phyloP scores from a whole-genome alignment of 1,139 yeast species.

The Yamadazyma blattariae region DNA sequence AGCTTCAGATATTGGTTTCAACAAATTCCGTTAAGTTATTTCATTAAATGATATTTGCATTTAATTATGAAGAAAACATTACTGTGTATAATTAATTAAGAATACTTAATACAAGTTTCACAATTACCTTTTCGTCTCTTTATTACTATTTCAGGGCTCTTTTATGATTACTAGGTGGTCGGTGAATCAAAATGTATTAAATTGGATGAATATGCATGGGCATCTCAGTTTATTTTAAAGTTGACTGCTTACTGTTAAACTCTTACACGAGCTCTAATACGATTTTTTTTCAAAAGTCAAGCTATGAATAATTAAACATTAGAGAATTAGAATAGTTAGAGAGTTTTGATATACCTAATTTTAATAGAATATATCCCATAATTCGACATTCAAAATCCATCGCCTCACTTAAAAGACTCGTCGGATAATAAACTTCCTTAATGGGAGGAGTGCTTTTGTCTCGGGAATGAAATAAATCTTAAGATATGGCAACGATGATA shows the following conservation, averaged over 20 bases:
- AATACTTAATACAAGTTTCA: slow-evolving; percentile 6
- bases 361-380: slow-evolving; percentile 57
- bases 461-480: slow-evolving; percentile 42
- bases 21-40: slow-evolving; percentile 86
- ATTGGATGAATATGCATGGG: too few species aligned
- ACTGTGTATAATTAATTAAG: slow-evolving; percentile 23
- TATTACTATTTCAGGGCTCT: too few species aligned
- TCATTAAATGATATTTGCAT: slow-evolving; percentile 9
- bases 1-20: slow-evolving; percentile 98
- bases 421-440: slow-evolving; percentile 61
- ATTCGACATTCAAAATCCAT: slow-evolving; percentile 61
- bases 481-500: slow-evolving; percentile 63
- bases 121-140: slow-evolving; percentile 1
- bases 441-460: slow-evolving; percentile 38
- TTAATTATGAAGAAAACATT: slow-evolving; percentile 11
- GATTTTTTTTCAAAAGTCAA: too few species aligned
- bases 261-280: too few species aligned
- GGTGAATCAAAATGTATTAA: too few species aligned
- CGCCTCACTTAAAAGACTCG: slow-evolving; percentile 48
- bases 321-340: not conserved
- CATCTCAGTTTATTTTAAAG: too few species aligned
- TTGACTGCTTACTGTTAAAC: too few species aligned
- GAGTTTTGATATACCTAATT: too few species aligned
- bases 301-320: too few species aligned
- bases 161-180: too few species aligned